A percentile compares a stretch with the other conserved stretches of the same genome.
These are phyloP conservation scores for Irineochytrium annulatum DNA, from an alignment of 192 early-diverging fungal genomes.

Conservation along the genomic window DNA sequence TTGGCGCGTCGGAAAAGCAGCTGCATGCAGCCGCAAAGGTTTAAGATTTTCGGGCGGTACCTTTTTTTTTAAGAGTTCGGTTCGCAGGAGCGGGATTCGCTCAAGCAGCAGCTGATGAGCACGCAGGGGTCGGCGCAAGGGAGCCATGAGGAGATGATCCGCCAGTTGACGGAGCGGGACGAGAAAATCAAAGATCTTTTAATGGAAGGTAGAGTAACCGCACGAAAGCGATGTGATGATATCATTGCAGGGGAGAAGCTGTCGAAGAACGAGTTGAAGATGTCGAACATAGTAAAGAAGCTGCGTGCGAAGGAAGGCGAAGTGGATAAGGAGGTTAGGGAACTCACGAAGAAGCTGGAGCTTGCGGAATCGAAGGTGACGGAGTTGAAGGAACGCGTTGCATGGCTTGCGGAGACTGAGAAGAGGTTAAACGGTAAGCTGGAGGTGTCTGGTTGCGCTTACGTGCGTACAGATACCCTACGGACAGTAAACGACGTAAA, in stretches of 20 bases:
- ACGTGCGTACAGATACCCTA: conserved; percentile 10
- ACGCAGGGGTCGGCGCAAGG: conserved; percentile 9
- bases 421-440: conserved; percentile 14
- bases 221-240: not conserved
- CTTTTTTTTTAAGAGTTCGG: not conserved
- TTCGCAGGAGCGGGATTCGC: conserved; percentile 1
- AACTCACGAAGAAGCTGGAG: conserved; percentile 26
- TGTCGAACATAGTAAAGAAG: conserved; percentile 66
- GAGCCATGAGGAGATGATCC: conserved; percentile 22
- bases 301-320: conserved; percentile 63
- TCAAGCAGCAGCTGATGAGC: conserved; percentile 13
- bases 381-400: conserved; percentile 25
- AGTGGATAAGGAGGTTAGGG: conserved; percentile 52
- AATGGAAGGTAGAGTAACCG: conserved; percentile 30
- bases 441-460: not conserved
- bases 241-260: conserved; percentile 61
- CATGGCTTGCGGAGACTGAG: conserved; percentile 22
- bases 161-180: conserved; percentile 31
- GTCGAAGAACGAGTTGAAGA: conserved; percentile 70
- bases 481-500: conserved; percentile 12
- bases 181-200: conserved; percentile 30
- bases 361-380: conserved; percentile 9
- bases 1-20: conserved; percentile 18
- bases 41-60: not conserved
- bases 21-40: conserved; percentile 12